Base-by-base conservation (phyloP, 169 alveolate genomes). In the Ichthyophthirius multifiliis region DNA sequence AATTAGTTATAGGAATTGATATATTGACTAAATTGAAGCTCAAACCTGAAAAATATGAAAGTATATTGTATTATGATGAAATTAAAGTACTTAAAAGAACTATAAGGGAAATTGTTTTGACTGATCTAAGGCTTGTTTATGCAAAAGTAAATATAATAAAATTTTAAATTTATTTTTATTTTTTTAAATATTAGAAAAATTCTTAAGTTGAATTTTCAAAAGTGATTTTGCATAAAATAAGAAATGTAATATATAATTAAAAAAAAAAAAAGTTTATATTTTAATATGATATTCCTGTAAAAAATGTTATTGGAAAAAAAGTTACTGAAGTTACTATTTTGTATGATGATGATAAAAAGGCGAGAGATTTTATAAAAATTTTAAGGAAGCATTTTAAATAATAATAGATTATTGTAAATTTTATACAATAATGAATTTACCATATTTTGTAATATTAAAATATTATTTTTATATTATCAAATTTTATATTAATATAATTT, bases 1-100 rank as follows among this genome's bases (percentile, higher is more conserved):
- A 78, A n/a, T 45, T 64, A 43, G 84, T 78, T 9, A 78, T 78
- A 5, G 84, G 84, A 31, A 78, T 65, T 16, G 84, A 78, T 34
- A 78, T 78, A 30, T 47, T 78, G 5, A 62, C 64, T 23, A 78
- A 78, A 77, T 62, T 34, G 12, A 77, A 77, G 47, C 43, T 62
- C 10, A 41, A 77, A 63, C 71, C 48, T 12, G 43, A 62, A 12
- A 74, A 65, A 18, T 74, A 74, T 12, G 84, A 77, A 43, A 41
- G 55, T 6, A 77, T 77, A 7, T 34, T 62, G 44, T 77, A 62
- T 20, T 77, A 62, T 64, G 84, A 77, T 64, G 7, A 77, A 64
- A 43, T 77, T 7, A 41, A 63, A 43, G 77, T 74, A 7, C 3
- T 35, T 6, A 77, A 34, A 20, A 77, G 64, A 62, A 77, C 62